phyloP scores from a whole-genome alignment of 1,139 yeast species.

The Pichia norvegensis region DNA sequence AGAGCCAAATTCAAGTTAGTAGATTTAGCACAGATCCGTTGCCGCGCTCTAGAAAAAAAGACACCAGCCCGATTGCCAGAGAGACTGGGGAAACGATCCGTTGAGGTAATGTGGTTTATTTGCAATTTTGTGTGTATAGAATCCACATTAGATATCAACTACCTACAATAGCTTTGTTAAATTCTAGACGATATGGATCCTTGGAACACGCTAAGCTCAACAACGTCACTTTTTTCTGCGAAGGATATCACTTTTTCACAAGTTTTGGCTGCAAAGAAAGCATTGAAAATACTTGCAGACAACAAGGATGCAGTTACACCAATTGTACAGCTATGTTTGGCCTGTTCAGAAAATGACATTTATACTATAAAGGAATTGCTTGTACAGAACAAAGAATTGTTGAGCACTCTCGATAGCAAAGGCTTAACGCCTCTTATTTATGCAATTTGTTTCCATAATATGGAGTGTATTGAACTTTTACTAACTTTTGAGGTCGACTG shows the following conservation, averaged over 20 bases:
- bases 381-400: constrained; percentile 29
- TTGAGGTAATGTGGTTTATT: too few relatives aligned
- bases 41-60: background rate
- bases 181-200: constrained; percentile 20
- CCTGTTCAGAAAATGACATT: constrained; percentile 47
- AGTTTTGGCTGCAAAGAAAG: constrained; percentile 41
- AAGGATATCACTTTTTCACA: constrained; percentile 29
- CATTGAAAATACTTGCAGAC: constrained; percentile 29
- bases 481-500: constrained; percentile 28
- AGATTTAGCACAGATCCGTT: too few relatives aligned
- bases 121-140: too few relatives aligned
- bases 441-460: constrained; percentile 44
- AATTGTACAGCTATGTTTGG: constrained; percentile 33
- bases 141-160: background rate
- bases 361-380: constrained; percentile 36
- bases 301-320: constrained; percentile 21
- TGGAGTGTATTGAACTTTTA: constrained; percentile 38
- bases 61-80: too few relatives aligned
- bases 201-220: constrained; percentile 22
- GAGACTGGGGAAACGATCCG: too few relatives aligned
- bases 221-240: constrained; percentile 16
- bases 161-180: background rate
- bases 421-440: constrained; percentile 47
- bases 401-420: constrained; percentile 30
- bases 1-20: too few relatives aligned